Percentiles rank a stretch among this genome's conserved stretches.
Evolutionary conservation across 2,329 filamentous ascomycete species (phyloP).

Genomic region (Aspergillus sp.): DNA sequence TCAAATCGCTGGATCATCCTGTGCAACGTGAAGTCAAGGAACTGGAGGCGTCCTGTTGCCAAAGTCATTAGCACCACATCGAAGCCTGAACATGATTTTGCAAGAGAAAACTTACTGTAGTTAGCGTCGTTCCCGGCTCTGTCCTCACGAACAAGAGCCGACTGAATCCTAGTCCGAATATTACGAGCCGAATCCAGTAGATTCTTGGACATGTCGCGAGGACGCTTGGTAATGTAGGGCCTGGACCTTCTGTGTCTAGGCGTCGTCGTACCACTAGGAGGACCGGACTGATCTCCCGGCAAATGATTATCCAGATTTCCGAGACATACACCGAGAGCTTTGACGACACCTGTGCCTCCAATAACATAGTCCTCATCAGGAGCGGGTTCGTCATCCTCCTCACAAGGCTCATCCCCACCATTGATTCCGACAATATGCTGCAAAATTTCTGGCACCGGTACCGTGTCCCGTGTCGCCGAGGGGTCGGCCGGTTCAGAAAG

Average conservation of each 20-base stretch:
- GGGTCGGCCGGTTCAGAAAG: conserved; percentile 43
- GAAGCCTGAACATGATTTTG: not conserved
- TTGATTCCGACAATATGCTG: conserved; percentile 80
- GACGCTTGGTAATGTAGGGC: conserved; percentile 59
- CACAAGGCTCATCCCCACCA: conserved; percentile 49
- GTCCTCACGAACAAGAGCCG: conserved; percentile 75
- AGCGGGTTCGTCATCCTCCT: conserved; percentile 66
- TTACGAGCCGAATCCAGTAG: conserved; percentile 83
- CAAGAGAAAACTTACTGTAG: conserved; percentile 63
- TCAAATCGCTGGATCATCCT: conserved; percentile 95
- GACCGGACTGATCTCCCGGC: conserved; percentile 38
- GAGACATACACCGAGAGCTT: conserved; percentile 86
- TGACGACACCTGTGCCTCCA: conserved; percentile 90
- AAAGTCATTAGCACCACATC: conserved; percentile 7
- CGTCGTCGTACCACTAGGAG: conserved; percentile 55
- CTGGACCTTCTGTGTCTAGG: conserved; percentile 53
- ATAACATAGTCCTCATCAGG: conserved; percentile 95
- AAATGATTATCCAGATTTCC: conserved; percentile 68
- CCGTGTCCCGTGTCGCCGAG: conserved; percentile 46
- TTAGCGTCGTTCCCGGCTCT: conserved; percentile 69
- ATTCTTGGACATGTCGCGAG: conserved; percentile 91
- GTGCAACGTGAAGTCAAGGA: conserved; percentile 83
- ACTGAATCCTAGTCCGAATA: conserved; percentile 79
- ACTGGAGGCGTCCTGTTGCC: conserved; percentile 67
- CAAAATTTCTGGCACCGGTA: conserved; percentile 77